Evolutionary conservation across 495 filamentous ascomycete genomes (phyloP), one percentile per base, ranked within the genome.

Genomic region (Chaetomium cochliodes): DNA sequence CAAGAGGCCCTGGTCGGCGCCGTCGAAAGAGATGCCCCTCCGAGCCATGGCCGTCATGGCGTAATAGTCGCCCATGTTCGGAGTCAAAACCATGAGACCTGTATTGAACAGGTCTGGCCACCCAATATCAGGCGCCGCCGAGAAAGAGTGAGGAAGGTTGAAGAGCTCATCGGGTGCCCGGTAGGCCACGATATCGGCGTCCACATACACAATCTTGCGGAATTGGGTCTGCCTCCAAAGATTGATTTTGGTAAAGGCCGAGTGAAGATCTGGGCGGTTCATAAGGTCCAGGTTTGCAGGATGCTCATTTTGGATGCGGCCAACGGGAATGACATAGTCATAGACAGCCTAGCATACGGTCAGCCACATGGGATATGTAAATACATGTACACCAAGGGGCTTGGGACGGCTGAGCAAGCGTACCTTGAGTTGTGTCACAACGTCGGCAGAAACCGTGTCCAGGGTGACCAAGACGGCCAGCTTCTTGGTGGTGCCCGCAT

Each of bases 51-150:
- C 89, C 64, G 85, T 81, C 70, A 99, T 81, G 26, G 92, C 89
- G 72, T 89, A 88, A 75, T 94, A 97, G 64, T 96, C 92, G 59
- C 88, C 88, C 82, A 91, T 78, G 74, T 96, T 91, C 20, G 94
- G 94, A 28, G 85, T 88, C 51, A 98, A 76, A 50, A 90, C 91
- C 90, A 99, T 94, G 57, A 99, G 82, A 63, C 94, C 94, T 52
- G 91, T 93, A 79, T 99, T 99, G 84, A 99, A 99, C 65, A 92
- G 85, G 79, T 99, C 94, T 37, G 94, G 94, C 96, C 96, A 99
- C 70, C 94, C 94, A 69, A 98, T 89, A 72, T 99, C 94, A 39
- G 94, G 96, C 16, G 89, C 92, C 3, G 94, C 94, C 4, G 92
- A 91, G 71, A 99, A 97, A 42, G 86, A 78, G 57, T 87, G 82